These are phyloP conservation scores for Cruciata laevipes DNA, from an alignment of 257 asterid species.

Conservation along the genomic window DNA sequence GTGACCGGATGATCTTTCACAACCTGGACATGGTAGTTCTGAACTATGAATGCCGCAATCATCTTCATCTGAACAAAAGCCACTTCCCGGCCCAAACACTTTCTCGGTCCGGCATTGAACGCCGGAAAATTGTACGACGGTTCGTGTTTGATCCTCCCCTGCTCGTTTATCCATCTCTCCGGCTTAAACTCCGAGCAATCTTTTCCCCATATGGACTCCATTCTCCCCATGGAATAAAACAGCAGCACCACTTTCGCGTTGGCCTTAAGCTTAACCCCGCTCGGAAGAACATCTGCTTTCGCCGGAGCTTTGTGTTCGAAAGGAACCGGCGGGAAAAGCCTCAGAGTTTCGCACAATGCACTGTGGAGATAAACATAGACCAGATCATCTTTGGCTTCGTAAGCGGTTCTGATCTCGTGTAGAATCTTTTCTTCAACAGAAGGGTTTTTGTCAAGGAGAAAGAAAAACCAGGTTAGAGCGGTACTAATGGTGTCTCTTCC, in stretches of 20 bases:
- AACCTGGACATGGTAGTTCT: background rate
- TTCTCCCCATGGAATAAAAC: background rate
- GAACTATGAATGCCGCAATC: background rate
- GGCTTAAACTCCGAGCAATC: background rate
- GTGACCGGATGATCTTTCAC: background rate
- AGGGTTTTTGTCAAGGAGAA: conserved; percentile 30
- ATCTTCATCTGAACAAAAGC: background rate
- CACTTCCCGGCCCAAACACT: background rate
- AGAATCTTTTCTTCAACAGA: conserved; percentile 1
- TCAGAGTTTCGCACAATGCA: background rate
- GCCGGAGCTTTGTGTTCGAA: background rate
- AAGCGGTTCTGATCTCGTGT: background rate
- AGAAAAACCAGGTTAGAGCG: conserved; percentile 45
- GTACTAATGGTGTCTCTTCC: conserved; percentile 44
- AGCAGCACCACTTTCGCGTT: background rate
- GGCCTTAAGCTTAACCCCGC: background rate
- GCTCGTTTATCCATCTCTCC: background rate
- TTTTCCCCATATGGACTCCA: background rate
- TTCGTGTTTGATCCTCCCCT: background rate
- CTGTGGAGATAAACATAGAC: background rate
- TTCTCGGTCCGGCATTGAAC: background rate
- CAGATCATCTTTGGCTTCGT: background rate
- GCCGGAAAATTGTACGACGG: background rate
- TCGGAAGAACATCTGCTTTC: background rate
- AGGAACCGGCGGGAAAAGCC: background rate